Conservation (phyloP, 225 moss, liverwort and hornwort species). For the Antitrichia curtipendula region DNA sequence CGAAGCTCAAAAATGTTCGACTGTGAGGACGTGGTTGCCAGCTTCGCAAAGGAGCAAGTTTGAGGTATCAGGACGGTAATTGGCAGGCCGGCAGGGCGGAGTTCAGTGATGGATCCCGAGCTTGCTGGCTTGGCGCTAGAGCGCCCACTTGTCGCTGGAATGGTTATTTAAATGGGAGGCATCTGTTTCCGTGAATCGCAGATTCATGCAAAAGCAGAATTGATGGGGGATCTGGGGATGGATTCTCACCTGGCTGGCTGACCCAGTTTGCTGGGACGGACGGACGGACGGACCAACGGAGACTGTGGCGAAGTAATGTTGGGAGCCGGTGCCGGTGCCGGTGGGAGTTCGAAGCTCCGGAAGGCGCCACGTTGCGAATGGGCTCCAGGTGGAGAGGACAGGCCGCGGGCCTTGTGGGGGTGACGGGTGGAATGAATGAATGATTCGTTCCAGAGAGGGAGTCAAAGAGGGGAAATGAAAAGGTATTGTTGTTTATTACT, state of each 20-base stretch:
- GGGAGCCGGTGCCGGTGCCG: neutral
- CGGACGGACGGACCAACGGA: neutral
- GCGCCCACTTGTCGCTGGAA: neutral
- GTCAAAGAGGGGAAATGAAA: neutral
- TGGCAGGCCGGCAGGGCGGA: neutral
- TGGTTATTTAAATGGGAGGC: neutral
- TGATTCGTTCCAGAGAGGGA: neutral
- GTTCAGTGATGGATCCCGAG: neutral
- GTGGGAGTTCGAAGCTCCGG: neutral
- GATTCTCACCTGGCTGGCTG: neutral
- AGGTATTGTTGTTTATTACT: neutral
- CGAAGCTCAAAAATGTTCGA: neutral
- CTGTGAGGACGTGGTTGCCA: neutral
- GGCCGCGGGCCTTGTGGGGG: neutral
- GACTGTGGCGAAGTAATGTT: neutral
- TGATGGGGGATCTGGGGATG: neutral
- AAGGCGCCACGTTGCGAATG: slow-evolving; percentile 13
- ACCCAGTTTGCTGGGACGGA: neutral
- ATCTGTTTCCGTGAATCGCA: neutral
- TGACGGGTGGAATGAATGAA: neutral
- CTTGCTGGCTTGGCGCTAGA: neutral
- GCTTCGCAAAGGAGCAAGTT: neutral
- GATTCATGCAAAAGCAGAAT: neutral
- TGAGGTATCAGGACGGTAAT: neutral
- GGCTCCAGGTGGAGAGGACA: slow-evolving; percentile 22